A percentile compares a stretch with the other conserved stretches of the same genome.
phyloP scores from a whole-genome alignment of 306 rosid genomes.

The Trifolium repens region DNA sequence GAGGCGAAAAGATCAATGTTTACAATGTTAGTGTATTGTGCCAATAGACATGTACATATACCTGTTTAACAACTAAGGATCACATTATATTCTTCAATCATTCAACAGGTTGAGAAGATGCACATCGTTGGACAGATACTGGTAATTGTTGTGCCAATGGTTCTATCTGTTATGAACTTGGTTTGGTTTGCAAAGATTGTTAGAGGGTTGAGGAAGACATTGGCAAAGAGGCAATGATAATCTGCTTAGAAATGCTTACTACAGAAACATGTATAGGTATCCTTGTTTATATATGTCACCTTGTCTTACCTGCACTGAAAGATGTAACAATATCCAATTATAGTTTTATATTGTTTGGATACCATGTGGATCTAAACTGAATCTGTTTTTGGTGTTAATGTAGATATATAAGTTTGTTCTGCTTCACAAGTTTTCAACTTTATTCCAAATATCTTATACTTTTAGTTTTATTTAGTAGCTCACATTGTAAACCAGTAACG shows the following conservation, averaged over 20 bases:
- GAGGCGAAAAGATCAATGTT: conserved; percentile 10
- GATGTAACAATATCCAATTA: conserved; percentile 19
- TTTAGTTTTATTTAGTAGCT: background rate
- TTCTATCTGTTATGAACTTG: conserved; percentile 70
- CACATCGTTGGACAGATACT: conserved; percentile 58
- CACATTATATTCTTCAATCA: background rate
- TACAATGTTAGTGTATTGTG: conserved; percentile 1
- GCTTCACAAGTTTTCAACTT: background rate
- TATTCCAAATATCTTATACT: background rate
- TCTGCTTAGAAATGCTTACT: conserved; percentile 10
- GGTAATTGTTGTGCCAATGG: conserved; percentile 64
- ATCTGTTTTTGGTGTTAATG: background rate
- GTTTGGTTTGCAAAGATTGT: conserved; percentile 78
- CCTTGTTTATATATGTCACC: conserved; percentile 34
- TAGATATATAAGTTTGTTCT: background rate
- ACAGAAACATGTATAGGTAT: conserved; percentile 34
- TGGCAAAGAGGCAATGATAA: conserved; percentile 72
- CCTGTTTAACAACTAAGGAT: conserved; percentile 1
- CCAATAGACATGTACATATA: background rate
- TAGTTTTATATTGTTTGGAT: background rate
- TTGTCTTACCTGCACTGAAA: conserved; percentile 20
- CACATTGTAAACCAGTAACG: background rate
- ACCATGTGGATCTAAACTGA: background rate
- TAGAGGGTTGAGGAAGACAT: conserved; percentile 73
- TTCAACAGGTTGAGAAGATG: conserved; percentile 67